Evolutionary conservation across 371 early-diverging fungal species (phyloP), one percentile per base, ranked within the genome.

Genomic region (Umbelopsis sp.): DNA sequence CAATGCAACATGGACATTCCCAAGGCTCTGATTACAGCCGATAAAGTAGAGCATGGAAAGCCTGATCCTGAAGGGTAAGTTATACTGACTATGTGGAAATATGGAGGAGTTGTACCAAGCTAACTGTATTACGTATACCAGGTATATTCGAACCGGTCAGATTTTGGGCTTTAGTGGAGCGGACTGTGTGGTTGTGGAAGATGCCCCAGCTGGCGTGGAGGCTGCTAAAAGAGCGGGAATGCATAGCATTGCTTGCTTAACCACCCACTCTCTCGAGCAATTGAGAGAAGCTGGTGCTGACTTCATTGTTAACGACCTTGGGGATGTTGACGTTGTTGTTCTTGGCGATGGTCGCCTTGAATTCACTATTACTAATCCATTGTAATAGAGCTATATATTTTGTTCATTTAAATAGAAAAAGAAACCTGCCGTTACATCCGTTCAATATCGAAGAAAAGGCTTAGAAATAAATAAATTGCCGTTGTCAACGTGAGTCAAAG

Each of bases 31-130:
- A 63, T 69, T 6, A 84, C 84, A 7, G 84, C 78, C 14, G 81
- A 81, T 62, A 77, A 62, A 70, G 69, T 89, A 1, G 68, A 65
- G 12, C 68, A 69, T 20, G 90, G 92, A 1, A 91, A 92, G 48
- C 92, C 91, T 29, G 71, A 85, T 63, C 90, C 91, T 10, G 91
- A 91, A 66, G 87, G 90, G 0, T 92, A 90, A 24, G 86, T 84
- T 0, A 87, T 91, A 5, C 65, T 69, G 32, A 51, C 67, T 7
- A 50, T 90, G 65, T 76, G 80, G 0, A 62, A 75, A 6, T 80
- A 85, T 37, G 74, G 89, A 1, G 69, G 67, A 35, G 80, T 76
- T 9, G 16, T 16, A 32, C n/a, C 4, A 35, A 35, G 35, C 35
- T 35, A 52, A 20, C 14, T 16, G 11, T 9, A 52, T 3, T 66